Evolutionary conservation across 2,329 filamentous ascomycete genomes (phyloP), one percentile per base, ranked within the genome.

Genomic region (Pseudogymnoascus sp.): DNA sequence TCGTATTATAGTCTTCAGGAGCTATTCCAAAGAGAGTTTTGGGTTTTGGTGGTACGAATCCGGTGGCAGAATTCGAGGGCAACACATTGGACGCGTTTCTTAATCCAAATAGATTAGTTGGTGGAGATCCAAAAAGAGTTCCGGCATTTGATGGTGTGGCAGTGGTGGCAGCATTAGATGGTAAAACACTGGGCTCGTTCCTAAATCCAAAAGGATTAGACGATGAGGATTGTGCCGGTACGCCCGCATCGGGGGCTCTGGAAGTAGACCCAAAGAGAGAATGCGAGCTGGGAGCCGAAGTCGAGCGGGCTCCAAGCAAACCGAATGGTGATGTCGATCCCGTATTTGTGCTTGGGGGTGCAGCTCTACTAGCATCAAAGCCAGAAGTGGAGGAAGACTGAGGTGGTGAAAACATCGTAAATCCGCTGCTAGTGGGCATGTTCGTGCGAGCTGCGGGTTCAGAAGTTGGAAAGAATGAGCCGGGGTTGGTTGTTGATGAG

Each of bases 361-460:
- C 72, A 77, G 5, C 73, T 76, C 0, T 64, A 64, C 7, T 72
- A 72, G 6, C 73, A 76, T 34, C 75, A 75, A 14, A 74, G 75
- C 73, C 73, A 77, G 69, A 75, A 76, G 63, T 78, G 75, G 7
- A 76, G 67, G 59, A 77, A 77, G 59, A 76, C 50, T 23, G 67
- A 56, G 11, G 65, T 62, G 25, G 34, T 21, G 50, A 4, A 34
- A 16, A 5, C 8, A 10, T n/a, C 28, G n/a, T n/a, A 56, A 7
- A 50, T 28, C 44, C 23, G 44, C 21, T 50, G 3, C 44, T 14
- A 28, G 44, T 50, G 6, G 23, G 44, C 10, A 28, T 50, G n/a
- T 28, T 50, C 23, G 23, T 50, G 5, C 6, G 21, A 28, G 46
- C 14, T 18, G 25, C 25, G n/a, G n/a, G n/a, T 16, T 18, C 25